phyloP scores from a whole-genome alignment of 495 filamentous ascomycete genomes.

The Tuber microsphaerosporum region DNA sequence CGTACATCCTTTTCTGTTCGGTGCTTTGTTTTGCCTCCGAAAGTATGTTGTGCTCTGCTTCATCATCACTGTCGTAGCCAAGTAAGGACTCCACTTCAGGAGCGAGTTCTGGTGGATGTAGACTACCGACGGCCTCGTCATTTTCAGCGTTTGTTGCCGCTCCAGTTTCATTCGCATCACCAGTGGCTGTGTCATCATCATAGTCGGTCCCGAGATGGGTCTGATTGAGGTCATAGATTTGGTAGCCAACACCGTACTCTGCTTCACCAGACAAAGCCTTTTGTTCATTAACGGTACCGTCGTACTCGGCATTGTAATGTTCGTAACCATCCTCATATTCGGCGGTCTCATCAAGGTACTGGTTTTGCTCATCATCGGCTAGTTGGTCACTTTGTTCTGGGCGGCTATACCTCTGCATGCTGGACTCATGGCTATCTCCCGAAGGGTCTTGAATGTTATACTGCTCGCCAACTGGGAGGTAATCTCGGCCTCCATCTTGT shows the following conservation, averaged over 20 bases:
- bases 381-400: conserved; percentile 25
- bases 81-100: conserved; percentile 29
- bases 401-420: conserved; percentile 15
- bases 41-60: conserved; percentile 16
- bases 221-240: conserved; percentile 24
- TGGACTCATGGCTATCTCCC: conserved; percentile 15
- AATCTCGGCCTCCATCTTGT: conserved; percentile 17
- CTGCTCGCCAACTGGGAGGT: conserved; percentile 10
- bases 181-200: conserved; percentile 23
- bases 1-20: conserved; percentile 34
- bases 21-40: conserved; percentile 15
- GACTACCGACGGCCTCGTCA: conserved; percentile 15
- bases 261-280: conserved; percentile 23
- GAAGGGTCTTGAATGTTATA: conserved; percentile 10
- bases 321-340: conserved; percentile 20
- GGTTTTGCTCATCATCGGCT: conserved; percentile 25
- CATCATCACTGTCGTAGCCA: conserved; percentile 33
- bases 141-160: conserved; percentile 12
- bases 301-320: conserved; percentile 24
- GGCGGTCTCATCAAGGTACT: conserved; percentile 16
- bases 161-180: conserved; percentile 18
- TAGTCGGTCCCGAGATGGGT: conserved; percentile 19
- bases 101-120: conserved; percentile 14
- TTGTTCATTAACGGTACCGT: conserved; percentile 3
- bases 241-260: conserved; percentile 21